Percentiles rank a stretch among this genome's conserved stretches.
Conservation (phyloP, 2,329 filamentous ascomycete genomes). For the Malbranchea cinnamomea region DNA sequence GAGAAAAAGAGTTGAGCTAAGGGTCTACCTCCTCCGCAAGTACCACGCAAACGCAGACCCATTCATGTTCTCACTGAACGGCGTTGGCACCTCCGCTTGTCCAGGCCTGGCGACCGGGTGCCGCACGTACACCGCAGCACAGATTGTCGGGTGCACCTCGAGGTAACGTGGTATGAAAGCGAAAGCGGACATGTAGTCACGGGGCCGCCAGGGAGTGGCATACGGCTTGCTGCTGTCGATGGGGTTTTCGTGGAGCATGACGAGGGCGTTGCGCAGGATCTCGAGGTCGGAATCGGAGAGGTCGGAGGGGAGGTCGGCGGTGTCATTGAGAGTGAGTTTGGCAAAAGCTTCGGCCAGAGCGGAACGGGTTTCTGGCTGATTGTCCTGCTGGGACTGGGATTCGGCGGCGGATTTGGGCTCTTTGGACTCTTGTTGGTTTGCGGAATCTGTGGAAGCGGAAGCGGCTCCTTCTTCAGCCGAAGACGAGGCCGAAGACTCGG, state of each 20-base stretch:
- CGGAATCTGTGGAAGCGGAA: neutral
- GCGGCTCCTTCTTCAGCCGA: neutral
- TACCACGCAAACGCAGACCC: conserved; percentile 93
- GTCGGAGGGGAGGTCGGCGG: conserved; percentile 27
- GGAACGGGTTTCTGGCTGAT: conserved; percentile 9
- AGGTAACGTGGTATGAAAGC: conserved; percentile 90
- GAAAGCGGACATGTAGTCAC: conserved; percentile 78
- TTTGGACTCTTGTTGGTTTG: conserved; percentile 3
- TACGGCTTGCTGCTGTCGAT: conserved; percentile 69
- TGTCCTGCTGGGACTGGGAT: neutral
- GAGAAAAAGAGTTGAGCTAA: no score
- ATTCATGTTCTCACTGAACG: conserved; percentile 54
- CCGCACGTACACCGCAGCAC: conserved; percentile 83
- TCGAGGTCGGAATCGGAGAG: conserved; percentile 34
- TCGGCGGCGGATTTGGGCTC: neutral
- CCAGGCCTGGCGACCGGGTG: conserved; percentile 84
- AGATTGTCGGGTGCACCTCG: conserved; percentile 96
- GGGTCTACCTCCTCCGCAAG: conserved; percentile 58
- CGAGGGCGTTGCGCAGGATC: conserved; percentile 41
- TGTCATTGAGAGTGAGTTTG: conserved; percentile 22
- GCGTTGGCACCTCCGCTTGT: conserved; percentile 67
- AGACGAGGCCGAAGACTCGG: neutral
- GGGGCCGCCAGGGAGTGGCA: conserved; percentile 75
- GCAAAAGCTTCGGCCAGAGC: conserved; percentile 14
- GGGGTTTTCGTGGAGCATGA: conserved; percentile 57